A percentile compares a stretch with the other conserved stretches of the same genome.
Conservation (phyloP, 352 stramenopile genomes). For the Thraustochytrium sp. region DNA sequence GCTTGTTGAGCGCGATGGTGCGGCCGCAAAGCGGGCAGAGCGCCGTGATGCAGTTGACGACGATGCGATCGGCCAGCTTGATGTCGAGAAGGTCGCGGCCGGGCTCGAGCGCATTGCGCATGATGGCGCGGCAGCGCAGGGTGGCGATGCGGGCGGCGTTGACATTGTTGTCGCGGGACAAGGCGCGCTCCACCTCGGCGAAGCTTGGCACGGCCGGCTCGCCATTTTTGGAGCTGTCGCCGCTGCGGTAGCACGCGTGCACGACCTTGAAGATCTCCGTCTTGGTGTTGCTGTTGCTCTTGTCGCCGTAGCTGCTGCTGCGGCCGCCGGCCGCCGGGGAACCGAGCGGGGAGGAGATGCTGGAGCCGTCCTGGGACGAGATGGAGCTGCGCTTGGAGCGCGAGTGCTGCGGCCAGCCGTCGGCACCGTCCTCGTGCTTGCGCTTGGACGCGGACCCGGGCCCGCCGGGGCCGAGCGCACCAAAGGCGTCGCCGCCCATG, state of each 20-base stretch:
- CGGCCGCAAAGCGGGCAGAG: slow-evolving; percentile 12
- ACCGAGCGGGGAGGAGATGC: too few relatives aligned
- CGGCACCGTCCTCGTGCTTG: too few relatives aligned
- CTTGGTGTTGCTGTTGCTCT: slow-evolving; percentile 34
- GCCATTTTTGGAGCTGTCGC: neutral
- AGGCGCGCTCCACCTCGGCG: neutral
- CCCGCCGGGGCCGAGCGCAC: too few relatives aligned
- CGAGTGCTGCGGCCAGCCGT: too few relatives aligned
- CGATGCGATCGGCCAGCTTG: neutral
- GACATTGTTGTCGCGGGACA: neutral
- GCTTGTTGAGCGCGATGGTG: slow-evolving; percentile 40
- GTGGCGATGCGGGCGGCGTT: slow-evolving; percentile 9
- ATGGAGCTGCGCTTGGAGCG: too few relatives aligned
- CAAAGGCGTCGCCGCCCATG: too few relatives aligned
- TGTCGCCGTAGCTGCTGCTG: neutral
- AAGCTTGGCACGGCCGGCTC: neutral
- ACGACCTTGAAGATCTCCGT: slow-evolving; percentile 1
- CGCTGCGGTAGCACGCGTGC: neutral
- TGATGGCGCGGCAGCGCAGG: slow-evolving; percentile 13
- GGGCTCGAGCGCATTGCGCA: neutral
- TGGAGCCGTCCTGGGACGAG: too few relatives aligned
- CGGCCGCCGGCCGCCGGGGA: too few relatives aligned
- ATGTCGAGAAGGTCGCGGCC: neutral
- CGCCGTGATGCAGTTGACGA: slow-evolving; percentile 33
- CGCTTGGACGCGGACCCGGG: too few relatives aligned